phyloP scores from a whole-genome alignment of 2,329 filamentous ascomycete genomes.

The Fusarium redolens region DNA sequence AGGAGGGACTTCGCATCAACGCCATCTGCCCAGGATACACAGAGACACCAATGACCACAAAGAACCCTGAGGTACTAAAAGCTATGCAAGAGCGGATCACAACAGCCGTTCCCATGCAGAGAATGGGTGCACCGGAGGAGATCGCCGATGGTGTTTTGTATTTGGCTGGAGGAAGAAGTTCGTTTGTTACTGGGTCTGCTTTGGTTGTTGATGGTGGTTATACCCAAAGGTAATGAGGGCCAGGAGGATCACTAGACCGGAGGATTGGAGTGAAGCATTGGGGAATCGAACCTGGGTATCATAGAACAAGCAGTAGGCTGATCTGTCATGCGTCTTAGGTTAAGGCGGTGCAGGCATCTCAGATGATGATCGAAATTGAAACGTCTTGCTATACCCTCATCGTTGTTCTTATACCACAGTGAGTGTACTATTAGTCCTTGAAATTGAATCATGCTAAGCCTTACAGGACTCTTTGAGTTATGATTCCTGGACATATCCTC shows the following conservation, averaged over 20 bases:
- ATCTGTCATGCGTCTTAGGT: neutral
- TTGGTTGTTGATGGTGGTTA: constrained; percentile 35
- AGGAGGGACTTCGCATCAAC: constrained; percentile 54
- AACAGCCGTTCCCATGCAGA: constrained; percentile 43
- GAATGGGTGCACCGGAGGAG: constrained; percentile 44
- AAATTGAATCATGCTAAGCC: neutral
- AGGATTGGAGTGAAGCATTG: no score
- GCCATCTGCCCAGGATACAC: constrained; percentile 49
- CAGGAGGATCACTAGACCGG: fast-evolving
- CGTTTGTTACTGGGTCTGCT: constrained; percentile 37
- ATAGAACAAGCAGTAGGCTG: neutral
- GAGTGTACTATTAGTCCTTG: neutral
- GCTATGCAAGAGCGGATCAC: constrained; percentile 43
- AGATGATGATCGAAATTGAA: neutral
- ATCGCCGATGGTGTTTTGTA: constrained; percentile 48
- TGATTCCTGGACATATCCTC: no score
- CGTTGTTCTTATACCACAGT: neutral
- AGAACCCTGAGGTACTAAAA: constrained; percentile 42
- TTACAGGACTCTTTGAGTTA: neutral
- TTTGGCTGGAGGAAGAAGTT: constrained; percentile 38
- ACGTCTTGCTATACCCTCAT: neutral
- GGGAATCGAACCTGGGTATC: no score
- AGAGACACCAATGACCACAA: constrained; percentile 47
- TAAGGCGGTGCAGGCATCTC: neutral
- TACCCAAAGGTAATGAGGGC: constrained; percentile 21